Percentiles rank a stretch among this genome's conserved stretches.
Evolutionary conservation across 345 rosid genomes (phyloP).

Genomic region (Rubroshorea leprosula): DNA sequence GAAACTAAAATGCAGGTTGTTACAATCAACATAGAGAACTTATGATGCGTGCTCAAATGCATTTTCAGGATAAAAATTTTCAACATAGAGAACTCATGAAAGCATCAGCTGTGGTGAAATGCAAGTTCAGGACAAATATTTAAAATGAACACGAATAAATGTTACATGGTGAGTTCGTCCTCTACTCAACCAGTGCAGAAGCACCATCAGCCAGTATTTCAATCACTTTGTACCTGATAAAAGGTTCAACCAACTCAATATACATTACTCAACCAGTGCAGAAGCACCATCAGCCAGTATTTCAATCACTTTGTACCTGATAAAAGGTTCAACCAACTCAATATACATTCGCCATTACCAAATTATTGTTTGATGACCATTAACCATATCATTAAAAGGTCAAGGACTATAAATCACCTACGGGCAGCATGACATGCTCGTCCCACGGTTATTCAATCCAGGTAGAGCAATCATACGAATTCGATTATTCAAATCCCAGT

Average conservation of each 20-base stretch:
- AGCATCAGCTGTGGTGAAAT: slow-evolving; percentile 62
- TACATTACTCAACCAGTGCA: too few relatives aligned
- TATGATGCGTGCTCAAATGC: too few relatives aligned
- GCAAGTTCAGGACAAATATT: not conserved
- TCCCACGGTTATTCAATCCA: slow-evolving; percentile 41
- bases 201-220: slow-evolving; percentile 76
- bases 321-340: slow-evolving; percentile 16
- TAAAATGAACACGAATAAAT: not conserved
- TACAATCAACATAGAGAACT: too few relatives aligned
- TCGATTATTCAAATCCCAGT: slow-evolving; percentile 73
- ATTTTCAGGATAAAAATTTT: too few relatives aligned
- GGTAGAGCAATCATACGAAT: slow-evolving; percentile 82
- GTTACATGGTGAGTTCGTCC: slow-evolving; percentile 97
- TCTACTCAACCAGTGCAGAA: slow-evolving; percentile 90
- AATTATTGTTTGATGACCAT: not conserved
- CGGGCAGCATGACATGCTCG: slow-evolving; percentile 85
- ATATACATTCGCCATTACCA: not conserved
- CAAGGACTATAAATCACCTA: slow-evolving; percentile 64
- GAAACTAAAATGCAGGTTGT: too few relatives aligned
- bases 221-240: slow-evolving; percentile 72
- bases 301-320: slow-evolving; percentile 80
- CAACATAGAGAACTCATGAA: too few relatives aligned
- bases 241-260: slow-evolving; percentile 15
- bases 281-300: too few relatives aligned
- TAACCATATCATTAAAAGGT: not conserved